Evolutionary conservation across 2,329 filamentous ascomycete genomes (phyloP).

Genomic region (Fusarium verticillioides): DNA sequence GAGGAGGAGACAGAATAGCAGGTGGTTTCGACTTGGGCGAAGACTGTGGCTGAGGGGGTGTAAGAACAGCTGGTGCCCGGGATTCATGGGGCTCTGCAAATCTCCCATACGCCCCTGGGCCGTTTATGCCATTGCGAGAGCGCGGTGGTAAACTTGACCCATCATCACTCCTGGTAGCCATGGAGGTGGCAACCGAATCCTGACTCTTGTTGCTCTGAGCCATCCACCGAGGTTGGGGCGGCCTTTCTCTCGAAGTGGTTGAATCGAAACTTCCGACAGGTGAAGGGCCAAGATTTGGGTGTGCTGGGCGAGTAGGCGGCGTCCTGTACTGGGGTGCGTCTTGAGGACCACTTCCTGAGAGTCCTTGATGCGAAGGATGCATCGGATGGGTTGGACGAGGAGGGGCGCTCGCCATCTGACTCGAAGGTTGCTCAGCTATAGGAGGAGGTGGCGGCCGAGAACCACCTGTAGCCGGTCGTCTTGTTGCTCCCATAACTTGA

Average conservation of each 20-base stretch:
- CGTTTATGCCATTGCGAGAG: conserved; percentile 62
- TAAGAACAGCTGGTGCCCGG: conserved; percentile 26
- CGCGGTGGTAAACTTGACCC: conserved; percentile 61
- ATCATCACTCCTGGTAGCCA: conserved; percentile 62
- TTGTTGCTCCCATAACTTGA: conserved; percentile 72
- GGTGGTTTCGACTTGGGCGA: conserved; percentile 41
- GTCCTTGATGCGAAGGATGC: conserved; percentile 24
- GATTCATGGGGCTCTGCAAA: conserved; percentile 49
- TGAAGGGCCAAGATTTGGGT: conserved; percentile 57
- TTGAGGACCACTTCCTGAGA: conserved; percentile 30
- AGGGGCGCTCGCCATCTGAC: conserved; percentile 29
- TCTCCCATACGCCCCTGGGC: conserved; percentile 53
- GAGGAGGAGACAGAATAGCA: conserved; percentile 34
- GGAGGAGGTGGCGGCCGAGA: conserved; percentile 44
- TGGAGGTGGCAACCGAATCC: conserved; percentile 64
- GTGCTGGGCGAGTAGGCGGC: conserved; percentile 48
- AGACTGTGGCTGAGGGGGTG: conserved; percentile 40
- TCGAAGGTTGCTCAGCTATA: conserved; percentile 40
- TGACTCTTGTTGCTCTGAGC: conserved; percentile 66
- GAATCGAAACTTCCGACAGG: conserved; percentile 65
- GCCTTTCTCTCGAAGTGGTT: conserved; percentile 52
- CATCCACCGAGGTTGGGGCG: conserved; percentile 59
- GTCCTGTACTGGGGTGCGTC: conserved; percentile 46
- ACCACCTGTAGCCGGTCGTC: conserved; percentile 48
- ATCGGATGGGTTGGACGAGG: conserved; percentile 32